These are phyloP conservation scores for Triticum aestivum DNA, from an alignment of 176 grass and related monocot genomes.

Conservation along the genomic window IWGSC_CS_RefSeq_v2.1 NC_057804.1:28617667-28618166, in stretches of 20 bases:
- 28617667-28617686: constrained; percentile 56
- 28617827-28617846: constrained; percentile 91
- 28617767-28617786: constrained; percentile 77
- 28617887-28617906: constrained; percentile 96
- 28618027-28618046: constrained; percentile 96
- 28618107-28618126: constrained; percentile 99
- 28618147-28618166: constrained; percentile 6
- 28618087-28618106: constrained; percentile 99
- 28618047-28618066: constrained; percentile 99
- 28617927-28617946: constrained; percentile 18
- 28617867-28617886: constrained; percentile 93
- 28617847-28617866: constrained; percentile 83
- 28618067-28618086: constrained; percentile 99
- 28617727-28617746: constrained; percentile 6
- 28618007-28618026: constrained; percentile 98
- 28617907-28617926: constrained; percentile 53
- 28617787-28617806: constrained; percentile 88
- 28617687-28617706: constrained; percentile 30
- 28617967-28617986: background rate
- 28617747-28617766: constrained; percentile 4
- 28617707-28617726: constrained; percentile 21
- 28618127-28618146: constrained; percentile 96
- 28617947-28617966: constrained; percentile 21
- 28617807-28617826: constrained; percentile 92
- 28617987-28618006: constrained; percentile 42